Conservation (phyloP, 1,139 yeast genomes). For the Yamadazyma atlantica region DNA sequence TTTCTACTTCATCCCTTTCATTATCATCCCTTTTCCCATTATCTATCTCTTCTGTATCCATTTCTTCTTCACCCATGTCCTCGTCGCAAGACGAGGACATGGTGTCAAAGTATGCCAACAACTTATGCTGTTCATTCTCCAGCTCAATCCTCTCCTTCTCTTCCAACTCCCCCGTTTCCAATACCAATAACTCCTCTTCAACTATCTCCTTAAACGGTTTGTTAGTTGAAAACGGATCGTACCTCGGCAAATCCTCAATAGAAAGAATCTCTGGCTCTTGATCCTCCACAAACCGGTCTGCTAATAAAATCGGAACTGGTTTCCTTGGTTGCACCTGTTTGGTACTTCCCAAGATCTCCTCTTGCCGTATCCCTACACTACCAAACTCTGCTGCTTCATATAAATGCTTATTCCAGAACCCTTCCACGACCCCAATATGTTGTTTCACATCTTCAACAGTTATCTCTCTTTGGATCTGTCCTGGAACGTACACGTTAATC, state of each 20-base stretch:
- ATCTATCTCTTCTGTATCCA: slow-evolving; percentile 12
- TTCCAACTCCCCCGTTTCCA: slow-evolving; percentile 16
- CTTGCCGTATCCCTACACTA: slow-evolving; percentile 3
- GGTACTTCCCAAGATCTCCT: slow-evolving; percentile 1
- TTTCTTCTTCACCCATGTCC: slow-evolving; percentile 12
- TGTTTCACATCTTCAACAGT: not conserved
- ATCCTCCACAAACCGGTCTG: not conserved
- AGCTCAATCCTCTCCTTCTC: slow-evolving; percentile 19
- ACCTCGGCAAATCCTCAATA: slow-evolving; percentile 9
- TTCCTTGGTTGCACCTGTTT: not conserved
- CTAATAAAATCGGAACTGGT: not conserved
- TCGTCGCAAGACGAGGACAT: slow-evolving; percentile 12
- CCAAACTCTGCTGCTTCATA: slow-evolving; percentile 6
- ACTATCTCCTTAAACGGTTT: not conserved
- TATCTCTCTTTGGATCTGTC: not conserved
- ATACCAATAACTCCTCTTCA: slow-evolving; percentile 8
- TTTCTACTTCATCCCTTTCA: no score
- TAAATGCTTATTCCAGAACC: slow-evolving; percentile 7
- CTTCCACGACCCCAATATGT: not conserved
- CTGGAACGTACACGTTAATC: not conserved
- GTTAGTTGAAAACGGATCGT: not conserved
- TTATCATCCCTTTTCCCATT: no score
- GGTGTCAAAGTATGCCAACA: slow-evolving; percentile 18
- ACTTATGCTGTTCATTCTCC: slow-evolving; percentile 21
- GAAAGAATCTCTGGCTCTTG: slow-evolving; percentile 1